Conservation (phyloP, 129 eudicot species). For the Escallonia herrerae region DNA sequence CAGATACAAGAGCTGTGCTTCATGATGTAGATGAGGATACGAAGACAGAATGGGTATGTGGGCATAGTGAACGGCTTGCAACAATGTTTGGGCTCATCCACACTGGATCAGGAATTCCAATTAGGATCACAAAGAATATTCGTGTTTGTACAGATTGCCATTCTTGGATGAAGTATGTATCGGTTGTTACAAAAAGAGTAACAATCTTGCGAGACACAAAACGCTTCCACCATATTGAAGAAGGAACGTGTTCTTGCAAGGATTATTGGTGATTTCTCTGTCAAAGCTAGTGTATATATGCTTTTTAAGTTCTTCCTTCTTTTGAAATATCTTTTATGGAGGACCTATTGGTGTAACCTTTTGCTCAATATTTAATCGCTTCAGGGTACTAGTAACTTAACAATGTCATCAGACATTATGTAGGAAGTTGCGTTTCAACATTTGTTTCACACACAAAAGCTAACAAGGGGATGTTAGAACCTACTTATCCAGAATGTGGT, state of each 20-base stretch:
- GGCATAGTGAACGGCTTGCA: constrained; percentile 63
- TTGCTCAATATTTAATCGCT: too few species aligned
- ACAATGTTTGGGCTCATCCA: constrained; percentile 56
- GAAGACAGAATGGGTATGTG: constrained; percentile 47
- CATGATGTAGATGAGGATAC: constrained; percentile 50
- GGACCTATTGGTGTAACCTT: too few species aligned
- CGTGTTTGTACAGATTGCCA: constrained; percentile 48
- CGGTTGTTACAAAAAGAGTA: constrained; percentile 30
- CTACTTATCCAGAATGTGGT: too few species aligned
- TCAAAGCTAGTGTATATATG: background rate
- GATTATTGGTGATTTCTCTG: constrained; percentile 40
- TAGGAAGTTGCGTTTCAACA: too few species aligned
- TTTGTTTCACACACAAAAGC: too few species aligned
- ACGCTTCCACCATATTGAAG: constrained; percentile 51
- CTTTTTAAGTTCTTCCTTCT: background rate
- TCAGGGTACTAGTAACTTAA: too few species aligned
- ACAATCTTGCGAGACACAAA: constrained; percentile 53
- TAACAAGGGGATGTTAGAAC: too few species aligned
- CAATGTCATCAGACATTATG: too few species aligned
- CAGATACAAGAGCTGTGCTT: constrained; percentile 33
- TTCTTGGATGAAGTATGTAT: constrained; percentile 42
- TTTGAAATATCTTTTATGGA: too few species aligned
- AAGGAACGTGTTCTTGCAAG: constrained; percentile 65
- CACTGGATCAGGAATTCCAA: constrained; percentile 26
- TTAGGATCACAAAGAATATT: constrained; percentile 42